phyloP scores from a whole-genome alignment of 2,329 filamentous ascomycete genomes.

The Ascomycota sp. region DNA sequence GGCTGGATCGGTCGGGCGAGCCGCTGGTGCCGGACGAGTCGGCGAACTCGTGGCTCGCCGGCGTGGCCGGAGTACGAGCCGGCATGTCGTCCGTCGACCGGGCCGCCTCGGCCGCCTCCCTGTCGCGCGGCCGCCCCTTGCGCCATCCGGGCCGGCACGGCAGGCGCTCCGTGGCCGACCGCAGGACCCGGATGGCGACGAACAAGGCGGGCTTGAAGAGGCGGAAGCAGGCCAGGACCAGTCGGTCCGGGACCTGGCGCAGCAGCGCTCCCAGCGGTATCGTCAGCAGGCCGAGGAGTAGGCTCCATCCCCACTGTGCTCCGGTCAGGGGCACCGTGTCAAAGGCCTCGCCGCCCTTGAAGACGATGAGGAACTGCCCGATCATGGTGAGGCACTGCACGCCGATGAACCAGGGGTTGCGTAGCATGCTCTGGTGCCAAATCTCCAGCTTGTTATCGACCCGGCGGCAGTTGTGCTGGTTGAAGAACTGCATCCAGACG shows the following conservation, averaged over 20 bases:
- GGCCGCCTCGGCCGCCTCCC: slow-evolving; percentile 6
- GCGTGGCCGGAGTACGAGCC: too few species aligned
- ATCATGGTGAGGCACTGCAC: slow-evolving; percentile 47
- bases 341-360: slow-evolving; percentile 48
- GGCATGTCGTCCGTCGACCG: not conserved
- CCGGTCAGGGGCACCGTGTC: slow-evolving; percentile 39
- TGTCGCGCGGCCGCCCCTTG: slow-evolving; percentile 4
- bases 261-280: slow-evolving; percentile 35
- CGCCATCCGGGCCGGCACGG: slow-evolving; percentile 4
- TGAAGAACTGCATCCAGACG: slow-evolving; percentile 83
- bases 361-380: slow-evolving; percentile 53
- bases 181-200: slow-evolving; percentile 6
- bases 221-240: slow-evolving; percentile 11
- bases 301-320: slow-evolving; percentile 47
- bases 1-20: not conserved
- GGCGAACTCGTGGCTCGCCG: not conserved
- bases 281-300: slow-evolving; percentile 45
- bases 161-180: slow-evolving; percentile 2
- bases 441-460: slow-evolving; percentile 72
- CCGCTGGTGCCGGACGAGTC: not conserved
- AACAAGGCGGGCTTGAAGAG: slow-evolving; percentile 5
- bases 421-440: slow-evolving; percentile 49
- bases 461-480: slow-evolving; percentile 58
- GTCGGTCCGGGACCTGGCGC: slow-evolving; percentile 18
- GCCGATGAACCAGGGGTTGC: slow-evolving; percentile 57